Conservation (phyloP, 345 rosid species). For the Streptanthus diversifolius region DNA sequence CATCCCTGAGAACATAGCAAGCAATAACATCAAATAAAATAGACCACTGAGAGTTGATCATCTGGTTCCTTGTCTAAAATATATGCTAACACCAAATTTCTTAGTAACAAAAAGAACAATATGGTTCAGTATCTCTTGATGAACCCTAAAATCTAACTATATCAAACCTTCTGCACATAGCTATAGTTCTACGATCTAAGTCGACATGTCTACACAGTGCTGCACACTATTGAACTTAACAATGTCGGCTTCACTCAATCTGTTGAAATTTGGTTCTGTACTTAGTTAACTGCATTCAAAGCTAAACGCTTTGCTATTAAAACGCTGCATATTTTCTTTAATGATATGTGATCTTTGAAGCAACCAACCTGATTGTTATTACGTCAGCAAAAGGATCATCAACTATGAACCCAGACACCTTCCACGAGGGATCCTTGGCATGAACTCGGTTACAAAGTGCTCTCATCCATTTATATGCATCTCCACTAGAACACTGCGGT, state of each 20-base stretch:
- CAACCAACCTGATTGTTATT: slow-evolving; percentile 57
- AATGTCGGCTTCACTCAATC: neutral
- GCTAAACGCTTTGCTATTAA: neutral
- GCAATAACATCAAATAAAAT: neutral
- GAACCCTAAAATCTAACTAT: neutral
- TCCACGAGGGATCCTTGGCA: slow-evolving; percentile 82
- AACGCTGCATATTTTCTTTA: neutral
- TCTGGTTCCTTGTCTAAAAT: neutral
- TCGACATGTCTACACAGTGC: neutral
- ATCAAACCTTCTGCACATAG: neutral
- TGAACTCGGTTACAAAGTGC: slow-evolving; percentile 83
- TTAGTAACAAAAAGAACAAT: neutral
- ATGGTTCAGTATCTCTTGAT: neutral
- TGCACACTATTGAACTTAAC: neutral
- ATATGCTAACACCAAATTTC: neutral
- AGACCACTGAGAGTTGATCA: neutral
- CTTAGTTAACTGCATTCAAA: neutral
- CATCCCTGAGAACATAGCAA: slow-evolving; percentile 64
- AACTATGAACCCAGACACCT: slow-evolving; percentile 87
- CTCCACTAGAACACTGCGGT: slow-evolving; percentile 57
- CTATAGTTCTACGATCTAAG: neutral
- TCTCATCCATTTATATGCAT: slow-evolving; percentile 84
- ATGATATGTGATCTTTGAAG: neutral
- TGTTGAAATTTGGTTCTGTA: neutral
- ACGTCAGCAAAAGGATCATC: slow-evolving; percentile 87